These are phyloP conservation scores for Euphorbia tirucalli DNA, from an alignment of 345 rosid genomes.

Conservation along the genomic window DNA sequence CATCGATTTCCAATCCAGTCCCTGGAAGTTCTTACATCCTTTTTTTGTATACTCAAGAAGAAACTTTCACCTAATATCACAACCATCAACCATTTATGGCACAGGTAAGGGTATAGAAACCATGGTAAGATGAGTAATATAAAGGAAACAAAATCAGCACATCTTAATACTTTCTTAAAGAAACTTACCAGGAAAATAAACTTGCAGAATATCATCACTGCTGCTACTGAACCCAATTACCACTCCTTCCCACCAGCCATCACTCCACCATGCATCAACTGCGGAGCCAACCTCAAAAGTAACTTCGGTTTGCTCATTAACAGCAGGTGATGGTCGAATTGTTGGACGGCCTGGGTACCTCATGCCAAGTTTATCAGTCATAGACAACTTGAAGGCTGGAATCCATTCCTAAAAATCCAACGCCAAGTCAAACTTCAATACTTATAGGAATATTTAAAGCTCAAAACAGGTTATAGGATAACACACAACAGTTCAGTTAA, in stretches of 20 bases:
- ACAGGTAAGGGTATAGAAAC: slow-evolving; percentile 10
- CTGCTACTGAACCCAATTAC: slow-evolving; percentile 40
- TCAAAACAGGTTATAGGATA: neutral
- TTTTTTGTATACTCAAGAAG: slow-evolving; percentile 48
- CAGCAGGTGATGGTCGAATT: slow-evolving; percentile 62
- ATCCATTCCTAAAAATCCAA: slow-evolving; percentile 71
- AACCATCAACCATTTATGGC: slow-evolving; percentile 17
- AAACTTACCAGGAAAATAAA: slow-evolving; percentile 72
- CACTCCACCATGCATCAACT: slow-evolving; percentile 99
- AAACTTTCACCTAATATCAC: slow-evolving; percentile 67
- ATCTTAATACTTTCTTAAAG: neutral
- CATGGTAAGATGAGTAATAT: neutral
- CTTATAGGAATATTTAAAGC: neutral
- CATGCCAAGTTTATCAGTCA: slow-evolving; percentile 81
- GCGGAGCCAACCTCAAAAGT: slow-evolving; percentile 55
- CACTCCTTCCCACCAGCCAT: slow-evolving; percentile 99
- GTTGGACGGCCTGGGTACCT: slow-evolving; percentile 68
- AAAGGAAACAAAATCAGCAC: neutral
- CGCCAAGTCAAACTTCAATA: slow-evolving; percentile 10
- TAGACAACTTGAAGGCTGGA: slow-evolving; percentile 64
- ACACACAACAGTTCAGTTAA: neutral
- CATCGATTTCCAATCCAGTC: slow-evolving; percentile 81
- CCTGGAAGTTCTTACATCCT: slow-evolving; percentile 64
- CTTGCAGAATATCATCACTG: slow-evolving; percentile 43
- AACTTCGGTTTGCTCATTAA: slow-evolving; percentile 26